phyloP scores from a whole-genome alignment of 805 yeast genomes.

The Suhomyces sp. region DNA sequence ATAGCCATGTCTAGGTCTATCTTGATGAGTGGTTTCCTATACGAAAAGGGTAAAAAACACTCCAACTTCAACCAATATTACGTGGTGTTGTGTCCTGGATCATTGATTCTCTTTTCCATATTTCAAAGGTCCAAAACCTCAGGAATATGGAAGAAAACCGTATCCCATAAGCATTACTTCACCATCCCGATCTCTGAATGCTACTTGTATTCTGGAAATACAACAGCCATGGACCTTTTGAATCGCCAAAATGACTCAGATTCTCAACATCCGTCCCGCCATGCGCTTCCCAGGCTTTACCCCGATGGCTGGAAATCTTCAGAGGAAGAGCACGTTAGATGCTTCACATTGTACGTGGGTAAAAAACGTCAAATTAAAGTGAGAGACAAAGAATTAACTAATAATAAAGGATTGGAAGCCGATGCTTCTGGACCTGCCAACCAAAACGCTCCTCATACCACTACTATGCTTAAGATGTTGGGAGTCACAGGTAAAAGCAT shows the following conservation, averaged over 20 bases:
- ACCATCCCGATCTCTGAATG: conserved; percentile 64
- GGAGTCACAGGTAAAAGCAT: conserved; percentile 67
- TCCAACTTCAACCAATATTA: conserved; percentile 58
- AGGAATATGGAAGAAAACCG: conserved; percentile 41
- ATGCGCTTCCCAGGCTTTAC: conserved; percentile 67
- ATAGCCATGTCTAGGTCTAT: conserved; percentile 59
- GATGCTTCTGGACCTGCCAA: neutral
- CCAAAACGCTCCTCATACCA: conserved; percentile 39
- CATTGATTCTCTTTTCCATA: conserved; percentile 54
- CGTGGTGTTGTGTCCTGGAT: conserved; percentile 70
- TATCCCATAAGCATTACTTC: conserved; percentile 50
- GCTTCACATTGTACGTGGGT: conserved; percentile 86
- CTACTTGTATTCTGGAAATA: conserved; percentile 71
- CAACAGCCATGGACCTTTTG: conserved; percentile 56
- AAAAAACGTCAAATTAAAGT: conserved; percentile 46
- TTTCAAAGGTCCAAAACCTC: conserved; percentile 47
- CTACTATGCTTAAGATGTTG: conserved; percentile 48
- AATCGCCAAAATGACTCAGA: conserved; percentile 45
- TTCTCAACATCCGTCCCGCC: conserved; percentile 49
- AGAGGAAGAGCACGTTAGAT: conserved; percentile 71
- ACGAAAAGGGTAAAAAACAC: conserved; percentile 67
- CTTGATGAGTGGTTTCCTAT: conserved; percentile 63
- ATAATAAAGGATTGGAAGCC: neutral
- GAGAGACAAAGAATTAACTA: neutral
- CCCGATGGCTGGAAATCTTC: conserved; percentile 80